Evolutionary conservation across 1,284 basidiomycete species (phyloP).

Genomic region (Ceratobasidium sp.): DNA sequence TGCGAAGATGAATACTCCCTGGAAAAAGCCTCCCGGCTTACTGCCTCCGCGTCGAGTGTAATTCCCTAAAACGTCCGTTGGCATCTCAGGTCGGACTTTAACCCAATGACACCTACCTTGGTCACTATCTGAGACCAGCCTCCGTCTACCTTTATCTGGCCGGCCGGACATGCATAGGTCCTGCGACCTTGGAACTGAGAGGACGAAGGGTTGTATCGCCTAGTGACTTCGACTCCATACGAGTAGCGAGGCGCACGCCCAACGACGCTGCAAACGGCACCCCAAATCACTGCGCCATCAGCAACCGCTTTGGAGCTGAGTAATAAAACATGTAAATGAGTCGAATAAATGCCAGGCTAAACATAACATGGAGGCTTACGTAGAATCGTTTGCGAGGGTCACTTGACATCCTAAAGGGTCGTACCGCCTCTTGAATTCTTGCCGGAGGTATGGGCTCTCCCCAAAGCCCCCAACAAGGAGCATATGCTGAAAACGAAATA

Average conservation of each 20-base stretch:
- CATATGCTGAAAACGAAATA: constrained; percentile 27
- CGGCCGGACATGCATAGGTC: constrained; percentile 1
- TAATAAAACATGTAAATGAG: not conserved
- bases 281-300: constrained; percentile 48
- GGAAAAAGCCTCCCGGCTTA: constrained; percentile 1
- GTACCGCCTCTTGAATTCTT: constrained; percentile 25
- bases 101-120: not conserved
- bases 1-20: constrained; percentile 10
- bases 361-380: constrained; percentile 27
- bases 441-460: constrained; percentile 44
- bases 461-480: constrained; percentile 48
- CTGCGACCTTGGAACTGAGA: constrained; percentile 6
- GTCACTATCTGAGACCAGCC: constrained; percentile 25
- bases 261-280: constrained; percentile 19
- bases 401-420: constrained; percentile 29
- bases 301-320: constrained; percentile 47
- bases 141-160: not conserved
- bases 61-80: constrained; percentile 9
- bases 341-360: not conserved
- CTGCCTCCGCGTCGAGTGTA: constrained; percentile 17
- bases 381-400: constrained; percentile 44
- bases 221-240: constrained; percentile 17
- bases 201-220: not conserved
- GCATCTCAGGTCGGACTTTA: not conserved
- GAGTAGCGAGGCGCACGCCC: constrained; percentile 41